These are phyloP conservation scores for Globisporangium perplexum DNA, from an alignment of 352 stramenopile species.

Conservation along the genomic window DNA sequence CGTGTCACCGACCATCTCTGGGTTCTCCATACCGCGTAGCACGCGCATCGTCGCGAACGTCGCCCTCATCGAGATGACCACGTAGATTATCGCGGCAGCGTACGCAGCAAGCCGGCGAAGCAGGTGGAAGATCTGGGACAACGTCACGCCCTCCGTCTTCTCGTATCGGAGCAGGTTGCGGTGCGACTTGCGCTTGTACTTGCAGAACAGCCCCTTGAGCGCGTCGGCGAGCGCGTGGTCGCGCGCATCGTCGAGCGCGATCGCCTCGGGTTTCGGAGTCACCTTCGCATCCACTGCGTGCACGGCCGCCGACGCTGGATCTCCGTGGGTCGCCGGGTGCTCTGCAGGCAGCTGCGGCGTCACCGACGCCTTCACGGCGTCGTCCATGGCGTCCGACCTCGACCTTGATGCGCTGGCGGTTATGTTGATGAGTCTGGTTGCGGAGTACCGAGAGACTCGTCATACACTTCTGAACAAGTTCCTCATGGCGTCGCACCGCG, in stretches of 20 bases:
- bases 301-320: background rate
- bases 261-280: background rate
- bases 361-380: no score
- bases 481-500: background rate
- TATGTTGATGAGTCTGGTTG: no score
- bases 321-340: no score
- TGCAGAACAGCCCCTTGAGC: background rate
- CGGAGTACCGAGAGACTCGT: no score
- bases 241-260: background rate
- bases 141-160: background rate
- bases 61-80: constrained; percentile 16
- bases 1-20: constrained; percentile 8
- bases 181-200: background rate
- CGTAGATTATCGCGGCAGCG: constrained; percentile 13
- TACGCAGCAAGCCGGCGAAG: background rate
- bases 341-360: no score
- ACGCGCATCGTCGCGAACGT: constrained; percentile 12
- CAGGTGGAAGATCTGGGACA: background rate
- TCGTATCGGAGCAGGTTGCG: background rate
- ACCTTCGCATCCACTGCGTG: background rate
- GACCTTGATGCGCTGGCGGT: no score
- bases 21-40: constrained; percentile 15
- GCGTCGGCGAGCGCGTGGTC: background rate
- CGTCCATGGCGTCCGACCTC: no score
- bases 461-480: no score